Evolutionary conservation across 768 basidiomycete species (phyloP).

Genomic region (Kwoniella sp.): DNA sequence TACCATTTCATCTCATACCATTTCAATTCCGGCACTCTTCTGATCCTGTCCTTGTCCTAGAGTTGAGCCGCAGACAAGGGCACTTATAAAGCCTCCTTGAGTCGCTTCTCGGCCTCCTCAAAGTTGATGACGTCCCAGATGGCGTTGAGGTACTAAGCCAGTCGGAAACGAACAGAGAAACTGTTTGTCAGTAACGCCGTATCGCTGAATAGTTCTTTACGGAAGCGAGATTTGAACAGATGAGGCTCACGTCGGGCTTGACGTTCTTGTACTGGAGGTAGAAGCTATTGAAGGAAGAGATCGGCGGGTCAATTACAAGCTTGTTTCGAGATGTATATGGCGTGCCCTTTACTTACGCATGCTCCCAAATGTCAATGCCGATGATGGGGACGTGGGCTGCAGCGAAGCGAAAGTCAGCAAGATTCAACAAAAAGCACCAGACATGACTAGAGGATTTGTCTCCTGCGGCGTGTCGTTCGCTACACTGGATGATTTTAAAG

Average conservation of each 20-base stretch:
- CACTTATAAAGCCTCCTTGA: conserved; percentile 51
- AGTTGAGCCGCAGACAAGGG: neutral
- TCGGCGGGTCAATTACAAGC: too few relatives aligned
- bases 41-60: neutral
- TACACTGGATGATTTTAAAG: neutral
- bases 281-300: too few relatives aligned
- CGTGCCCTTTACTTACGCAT: conserved; percentile 70
- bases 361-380: conserved; percentile 94
- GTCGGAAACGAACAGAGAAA: neutral
- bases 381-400: conserved; percentile 79
- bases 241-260: conserved; percentile 82
- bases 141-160: conserved; percentile 78
- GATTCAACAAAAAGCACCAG: neutral
- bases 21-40: conserved; percentile 9
- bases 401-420: conserved; percentile 2
- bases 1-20: conserved; percentile 6
- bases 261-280: conserved; percentile 96
- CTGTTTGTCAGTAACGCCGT: too few relatives aligned
- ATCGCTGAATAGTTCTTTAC: neutral
- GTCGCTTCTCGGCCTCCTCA: conserved; percentile 81
- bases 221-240: neutral
- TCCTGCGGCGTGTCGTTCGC: too few relatives aligned
- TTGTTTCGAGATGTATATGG: too few relatives aligned
- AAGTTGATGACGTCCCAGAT: conserved; percentile 98
- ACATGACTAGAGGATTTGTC: too few relatives aligned